A percentile compares a stretch with the other conserved stretches of the same genome.
Conservation (phyloP, 768 basidiomycete genomes). For the Ramaria rubella region DNA sequence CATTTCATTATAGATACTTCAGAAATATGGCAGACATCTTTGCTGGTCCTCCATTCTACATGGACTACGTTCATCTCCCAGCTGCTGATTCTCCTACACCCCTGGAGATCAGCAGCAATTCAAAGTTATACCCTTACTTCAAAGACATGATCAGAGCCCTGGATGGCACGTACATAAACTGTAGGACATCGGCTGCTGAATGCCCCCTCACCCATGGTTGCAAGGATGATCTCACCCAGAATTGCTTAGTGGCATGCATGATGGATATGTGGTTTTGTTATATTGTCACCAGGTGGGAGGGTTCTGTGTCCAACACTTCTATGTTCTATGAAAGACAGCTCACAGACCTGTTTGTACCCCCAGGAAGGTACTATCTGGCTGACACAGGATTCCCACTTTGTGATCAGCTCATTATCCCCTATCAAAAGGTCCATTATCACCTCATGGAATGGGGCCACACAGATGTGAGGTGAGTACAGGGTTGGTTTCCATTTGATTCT, state of each 20-base stretch:
- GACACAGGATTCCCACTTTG: too few relatives aligned
- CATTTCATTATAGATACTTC: constrained; percentile 24
- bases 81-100: constrained; percentile 15
- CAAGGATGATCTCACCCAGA: constrained; percentile 30
- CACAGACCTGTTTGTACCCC: constrained; percentile 6
- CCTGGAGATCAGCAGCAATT: constrained; percentile 21
- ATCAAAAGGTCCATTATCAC: too few relatives aligned
- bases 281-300: constrained; percentile 11
- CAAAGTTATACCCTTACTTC: constrained; percentile 33
- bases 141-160: constrained; percentile 23
- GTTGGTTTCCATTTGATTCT: neutral
- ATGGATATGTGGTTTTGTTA: constrained; percentile 12
- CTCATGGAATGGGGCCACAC: too few relatives aligned
- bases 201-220: constrained; percentile 12
- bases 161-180: constrained; percentile 20
- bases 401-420: constrained; percentile 10
- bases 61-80: constrained; percentile 17
- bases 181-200: constrained; percentile 13
- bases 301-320: neutral
- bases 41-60: constrained; percentile 23
- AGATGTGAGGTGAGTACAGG: neutral
- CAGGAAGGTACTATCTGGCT: constrained; percentile 8
- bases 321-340: constrained; percentile 5
- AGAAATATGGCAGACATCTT: constrained; percentile 21
- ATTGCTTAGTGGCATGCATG: constrained; percentile 29